Conservation (phyloP, 805 yeast species). For the Candida corydali region DNA sequence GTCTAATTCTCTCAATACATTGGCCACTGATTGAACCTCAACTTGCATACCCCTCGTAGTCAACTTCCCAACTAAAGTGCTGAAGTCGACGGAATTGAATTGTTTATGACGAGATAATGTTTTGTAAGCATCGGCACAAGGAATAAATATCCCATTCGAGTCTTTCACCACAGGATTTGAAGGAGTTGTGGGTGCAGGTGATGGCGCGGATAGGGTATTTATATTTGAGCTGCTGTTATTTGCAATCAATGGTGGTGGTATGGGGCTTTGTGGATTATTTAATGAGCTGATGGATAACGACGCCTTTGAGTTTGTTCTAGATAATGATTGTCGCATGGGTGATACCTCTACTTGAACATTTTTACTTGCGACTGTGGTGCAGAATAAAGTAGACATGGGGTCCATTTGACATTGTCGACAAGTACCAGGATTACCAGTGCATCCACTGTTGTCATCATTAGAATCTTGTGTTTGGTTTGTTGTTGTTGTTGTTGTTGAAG, state of each 20-base stretch:
- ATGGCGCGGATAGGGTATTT: conserved; percentile 2
- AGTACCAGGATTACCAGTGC: conserved; percentile 87
- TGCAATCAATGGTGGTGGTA: conserved; percentile 9
- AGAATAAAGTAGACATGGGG: conserved; percentile 84
- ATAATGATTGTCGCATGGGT: conserved; percentile 1
- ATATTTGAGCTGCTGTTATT: conserved; percentile 5
- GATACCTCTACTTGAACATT: background rate
- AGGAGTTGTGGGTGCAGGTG: conserved; percentile 4
- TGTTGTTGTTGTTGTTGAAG: conserved; percentile 17
- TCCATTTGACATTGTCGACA: conserved; percentile 80
- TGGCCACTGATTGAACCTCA: conserved; percentile 87
- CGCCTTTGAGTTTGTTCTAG: conserved; percentile 11
- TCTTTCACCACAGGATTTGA: conserved; percentile 3
- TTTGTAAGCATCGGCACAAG: conserved; percentile 87
- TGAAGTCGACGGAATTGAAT: conserved; percentile 69
- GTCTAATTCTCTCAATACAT: conserved; percentile 78
- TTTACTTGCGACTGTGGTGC: conserved; percentile 74
- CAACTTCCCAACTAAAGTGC: conserved; percentile 67
- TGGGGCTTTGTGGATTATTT: conserved; percentile 4
- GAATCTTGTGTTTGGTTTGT: conserved; percentile 7
- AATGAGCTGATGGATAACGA: conserved; percentile 1
- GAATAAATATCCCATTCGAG: conserved; percentile 56
- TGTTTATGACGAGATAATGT: conserved; percentile 79
- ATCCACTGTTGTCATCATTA: conserved; percentile 36
- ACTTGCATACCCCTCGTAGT: conserved; percentile 85